A percentile compares a stretch with the other conserved stretches of the same genome.
Evolutionary conservation across 176 grass and related monocot genomes (phyloP).

Genomic region (Saccharum spontaneum): DNA sequence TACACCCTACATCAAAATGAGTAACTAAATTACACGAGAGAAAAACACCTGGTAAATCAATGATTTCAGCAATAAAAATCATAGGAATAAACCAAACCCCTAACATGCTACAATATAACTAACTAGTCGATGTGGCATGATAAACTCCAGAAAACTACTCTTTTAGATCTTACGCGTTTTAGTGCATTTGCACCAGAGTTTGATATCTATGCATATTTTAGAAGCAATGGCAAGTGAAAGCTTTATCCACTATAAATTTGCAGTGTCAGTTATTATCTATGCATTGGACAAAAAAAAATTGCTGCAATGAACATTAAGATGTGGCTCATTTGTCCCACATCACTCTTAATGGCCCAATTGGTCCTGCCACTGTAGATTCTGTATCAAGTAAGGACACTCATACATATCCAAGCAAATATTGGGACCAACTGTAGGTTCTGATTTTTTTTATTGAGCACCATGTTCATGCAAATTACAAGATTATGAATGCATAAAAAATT

Average conservation of each 20-base stretch:
- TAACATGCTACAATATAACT: neutral
- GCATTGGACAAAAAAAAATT: no score
- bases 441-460: slow-evolving; percentile 8
- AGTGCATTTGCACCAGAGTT: neutral
- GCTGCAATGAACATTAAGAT: neutral
- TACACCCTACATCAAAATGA: slow-evolving; percentile 58
- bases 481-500: neutral
- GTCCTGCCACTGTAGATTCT: neutral
- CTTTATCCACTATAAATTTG: neutral
- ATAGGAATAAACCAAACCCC: slow-evolving; percentile 5
- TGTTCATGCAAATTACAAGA: neutral
- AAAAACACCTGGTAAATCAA: neutral
- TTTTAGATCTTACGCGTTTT: neutral
- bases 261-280: neutral
- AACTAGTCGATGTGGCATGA: neutral
- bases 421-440: neutral
- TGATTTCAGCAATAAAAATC: neutral
- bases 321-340: neutral
- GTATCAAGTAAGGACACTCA: neutral
- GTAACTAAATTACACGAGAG: slow-evolving; percentile 17
- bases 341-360: neutral
- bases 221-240: neutral
- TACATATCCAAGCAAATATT: neutral
- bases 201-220: neutral
- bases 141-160: neutral